Conservation (phyloP, 805 yeast genomes). For the Ogataea saltuana region DNA sequence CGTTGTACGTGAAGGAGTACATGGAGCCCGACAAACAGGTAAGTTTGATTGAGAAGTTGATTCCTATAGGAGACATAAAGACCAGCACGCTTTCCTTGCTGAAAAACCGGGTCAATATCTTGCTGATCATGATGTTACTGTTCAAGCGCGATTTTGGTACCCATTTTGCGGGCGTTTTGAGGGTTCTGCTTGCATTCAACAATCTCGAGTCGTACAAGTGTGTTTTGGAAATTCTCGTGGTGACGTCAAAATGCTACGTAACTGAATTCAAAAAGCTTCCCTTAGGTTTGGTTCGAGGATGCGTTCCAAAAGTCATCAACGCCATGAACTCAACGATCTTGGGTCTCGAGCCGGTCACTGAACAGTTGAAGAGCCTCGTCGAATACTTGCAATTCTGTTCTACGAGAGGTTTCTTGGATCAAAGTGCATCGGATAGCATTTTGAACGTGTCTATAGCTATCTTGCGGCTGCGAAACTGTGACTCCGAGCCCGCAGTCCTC, state of each 20-base stretch:
- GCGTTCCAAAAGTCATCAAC: slow-evolving; percentile 16
- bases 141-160: slow-evolving; percentile 32
- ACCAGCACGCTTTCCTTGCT: slow-evolving; percentile 28
- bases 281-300: slow-evolving; percentile 17
- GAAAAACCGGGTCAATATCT: slow-evolving; percentile 33
- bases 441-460: slow-evolving; percentile 17
- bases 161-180: slow-evolving; percentile 26
- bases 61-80: slow-evolving; percentile 35
- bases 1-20: slow-evolving; percentile 24
- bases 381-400: slow-evolving; percentile 8
- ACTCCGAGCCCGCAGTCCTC: slow-evolving; percentile 10
- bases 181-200: slow-evolving; percentile 17
- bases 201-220: slow-evolving; percentile 13
- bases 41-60: slow-evolving; percentile 35
- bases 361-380: slow-evolving; percentile 17
- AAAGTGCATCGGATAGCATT: slow-evolving; percentile 10
- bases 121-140: slow-evolving; percentile 31
- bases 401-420: slow-evolving; percentile 9
- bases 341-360: slow-evolving; percentile 10
- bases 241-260: slow-evolving; percentile 15
- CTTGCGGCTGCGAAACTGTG: slow-evolving; percentile 16
- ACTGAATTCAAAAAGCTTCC: slow-evolving; percentile 22
- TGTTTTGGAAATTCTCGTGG: slow-evolving; percentile 17
- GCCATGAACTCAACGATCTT: slow-evolving; percentile 16
- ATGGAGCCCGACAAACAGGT: slow-evolving; percentile 18